These are phyloP conservation scores for Scutellaria minor DNA, from an alignment of 257 asterid genomes.

Conservation along the genomic window DNA sequence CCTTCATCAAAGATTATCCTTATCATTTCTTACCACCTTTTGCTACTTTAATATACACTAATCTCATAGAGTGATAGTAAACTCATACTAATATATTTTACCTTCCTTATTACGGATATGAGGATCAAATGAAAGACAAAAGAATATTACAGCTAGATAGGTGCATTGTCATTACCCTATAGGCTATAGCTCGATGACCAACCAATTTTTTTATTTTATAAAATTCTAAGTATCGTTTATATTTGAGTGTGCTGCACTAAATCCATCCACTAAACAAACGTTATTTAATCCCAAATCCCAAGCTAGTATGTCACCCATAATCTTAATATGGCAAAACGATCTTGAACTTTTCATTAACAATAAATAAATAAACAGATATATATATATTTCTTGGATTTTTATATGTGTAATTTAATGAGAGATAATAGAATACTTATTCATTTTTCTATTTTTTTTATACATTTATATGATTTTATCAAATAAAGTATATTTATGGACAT, in stretches of 20 bases:
- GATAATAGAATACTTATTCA: too few species aligned
- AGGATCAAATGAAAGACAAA: neutral
- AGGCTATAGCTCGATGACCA: neutral
- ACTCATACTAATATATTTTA: neutral
- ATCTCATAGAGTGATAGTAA: slow-evolving; percentile 23
- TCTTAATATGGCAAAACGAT: too few species aligned
- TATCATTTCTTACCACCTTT: slow-evolving; percentile 36
- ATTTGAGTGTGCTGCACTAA: too few species aligned
- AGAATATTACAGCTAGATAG: slow-evolving; percentile 6
- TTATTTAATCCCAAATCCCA: too few species aligned
- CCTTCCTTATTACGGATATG: slow-evolving; percentile 6
- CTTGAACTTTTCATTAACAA: too few species aligned
- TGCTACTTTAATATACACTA: slow-evolving; percentile 3
- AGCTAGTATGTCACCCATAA: too few species aligned
- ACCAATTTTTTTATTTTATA: too few species aligned
- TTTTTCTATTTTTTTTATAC: neutral
- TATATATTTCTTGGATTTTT: too few species aligned
- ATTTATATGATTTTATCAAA: neutral
- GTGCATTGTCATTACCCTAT: slow-evolving; percentile 31
- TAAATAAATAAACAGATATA: too few species aligned
- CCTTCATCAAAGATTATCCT: slow-evolving; percentile 12
- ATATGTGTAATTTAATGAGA: too few species aligned
- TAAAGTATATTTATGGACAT: neutral
- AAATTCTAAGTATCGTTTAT: too few species aligned
- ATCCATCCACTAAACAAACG: too few species aligned